phyloP scores from a whole-genome alignment of 192 early-diverging fungal species.

The Allomyces arbusculus region DNA sequence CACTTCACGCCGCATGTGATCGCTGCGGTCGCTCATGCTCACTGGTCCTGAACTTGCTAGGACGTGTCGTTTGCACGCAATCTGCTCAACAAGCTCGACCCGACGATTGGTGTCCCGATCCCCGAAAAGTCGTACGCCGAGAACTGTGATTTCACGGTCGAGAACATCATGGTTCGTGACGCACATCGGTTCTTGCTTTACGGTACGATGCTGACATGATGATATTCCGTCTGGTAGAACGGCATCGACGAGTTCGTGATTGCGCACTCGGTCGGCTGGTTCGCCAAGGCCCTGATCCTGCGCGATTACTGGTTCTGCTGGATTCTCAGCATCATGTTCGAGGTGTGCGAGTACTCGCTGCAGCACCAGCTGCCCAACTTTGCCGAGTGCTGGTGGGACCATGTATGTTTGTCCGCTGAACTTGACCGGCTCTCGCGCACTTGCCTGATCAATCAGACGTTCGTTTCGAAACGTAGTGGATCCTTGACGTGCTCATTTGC shows the following conservation, averaged over 20 bases:
- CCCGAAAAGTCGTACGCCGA: slow-evolving; percentile 88
- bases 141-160: slow-evolving; percentile 55
- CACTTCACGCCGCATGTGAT: background rate
- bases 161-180: slow-evolving; percentile 26
- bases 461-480: slow-evolving; percentile 35
- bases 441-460: background rate
- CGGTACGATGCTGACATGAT: no score
- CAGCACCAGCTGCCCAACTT: slow-evolving; percentile 92
- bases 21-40: background rate
- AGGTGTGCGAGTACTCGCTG: slow-evolving; percentile 86
- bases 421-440: background rate
- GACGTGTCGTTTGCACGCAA: slow-evolving; percentile 68
- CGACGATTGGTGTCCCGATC: slow-evolving; percentile 50
- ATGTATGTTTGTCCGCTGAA: slow-evolving; percentile 30
- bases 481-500: slow-evolving; percentile 73
- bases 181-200: slow-evolving; percentile 2
- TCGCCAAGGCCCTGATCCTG: slow-evolving; percentile 74
- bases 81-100: slow-evolving; percentile 60
- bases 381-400: slow-evolving; percentile 98
- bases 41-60: slow-evolving; percentile 16
- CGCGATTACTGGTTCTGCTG: slow-evolving; percentile 91
- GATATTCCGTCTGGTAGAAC: slow-evolving; percentile 14
- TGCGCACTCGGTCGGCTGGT: slow-evolving; percentile 87
- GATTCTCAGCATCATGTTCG: slow-evolving; percentile 87
- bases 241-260: slow-evolving; percentile 87